phyloP scores from a whole-genome alignment of 257 asterid genomes.

The Penstemon newberryi region DNA sequence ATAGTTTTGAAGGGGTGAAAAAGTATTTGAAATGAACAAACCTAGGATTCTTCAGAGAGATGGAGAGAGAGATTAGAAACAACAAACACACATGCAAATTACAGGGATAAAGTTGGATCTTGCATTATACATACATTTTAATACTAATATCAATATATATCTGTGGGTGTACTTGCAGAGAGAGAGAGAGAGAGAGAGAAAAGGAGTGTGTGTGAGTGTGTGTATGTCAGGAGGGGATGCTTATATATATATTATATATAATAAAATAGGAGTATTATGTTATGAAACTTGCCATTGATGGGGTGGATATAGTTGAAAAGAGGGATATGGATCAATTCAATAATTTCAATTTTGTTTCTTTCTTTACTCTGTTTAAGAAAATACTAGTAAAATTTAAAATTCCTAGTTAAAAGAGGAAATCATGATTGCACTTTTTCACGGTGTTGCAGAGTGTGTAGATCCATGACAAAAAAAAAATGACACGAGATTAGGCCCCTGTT shows the following conservation, averaged over 20 bases:
- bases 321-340: conserved; percentile 28
- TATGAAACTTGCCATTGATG: conserved; percentile 44
- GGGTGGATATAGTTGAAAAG: conserved; percentile 20
- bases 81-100: conserved; percentile 36
- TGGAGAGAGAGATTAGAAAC: not conserved
- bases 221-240: conserved; percentile 4
- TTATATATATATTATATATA: too few species aligned
- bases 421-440: conserved; percentile 38
- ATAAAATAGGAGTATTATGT: not conserved
- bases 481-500: conserved; percentile 26
- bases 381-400: not conserved
- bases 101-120: conserved; percentile 43
- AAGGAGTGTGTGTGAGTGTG: conserved; percentile 7
- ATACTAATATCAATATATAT: not conserved
- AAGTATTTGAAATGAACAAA: conserved; percentile 24
- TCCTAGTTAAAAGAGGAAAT: conserved; percentile 5
- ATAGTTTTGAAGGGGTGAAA: conserved; percentile 16
- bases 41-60: conserved; percentile 35
- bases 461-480: conserved; percentile 33
- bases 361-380: not conserved
- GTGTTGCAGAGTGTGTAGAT: conserved; percentile 37
- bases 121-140: conserved; percentile 30
- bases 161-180: conserved; percentile 23
- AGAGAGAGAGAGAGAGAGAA: conserved; percentile 22
- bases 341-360: conserved; percentile 29